Conservation (phyloP, 1,284 basidiomycete genomes). For the Trichosporon inkin region DNA sequence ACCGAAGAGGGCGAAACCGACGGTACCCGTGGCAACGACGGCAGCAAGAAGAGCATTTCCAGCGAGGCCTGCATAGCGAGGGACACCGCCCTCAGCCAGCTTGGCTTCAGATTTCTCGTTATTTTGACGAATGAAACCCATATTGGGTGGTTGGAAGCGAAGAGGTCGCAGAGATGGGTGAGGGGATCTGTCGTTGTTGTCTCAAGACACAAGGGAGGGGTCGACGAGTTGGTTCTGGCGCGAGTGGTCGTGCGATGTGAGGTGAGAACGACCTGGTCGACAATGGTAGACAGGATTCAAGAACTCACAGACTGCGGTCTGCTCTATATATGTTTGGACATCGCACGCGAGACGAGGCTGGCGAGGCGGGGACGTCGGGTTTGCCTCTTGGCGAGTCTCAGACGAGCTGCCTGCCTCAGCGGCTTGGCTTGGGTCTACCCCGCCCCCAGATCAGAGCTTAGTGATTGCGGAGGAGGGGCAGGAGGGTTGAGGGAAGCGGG, state of each 20-base stretch:
- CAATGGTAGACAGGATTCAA: background rate
- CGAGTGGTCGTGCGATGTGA: background rate
- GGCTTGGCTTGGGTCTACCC: slow-evolving; percentile 2
- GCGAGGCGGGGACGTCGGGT: background rate
- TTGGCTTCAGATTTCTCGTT: slow-evolving; percentile 10
- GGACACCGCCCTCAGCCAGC: background rate
- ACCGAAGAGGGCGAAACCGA: slow-evolving; percentile 44
- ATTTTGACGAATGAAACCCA: slow-evolving; percentile 18
- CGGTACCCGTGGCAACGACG: slow-evolving; percentile 44
- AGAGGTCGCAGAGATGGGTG: background rate
- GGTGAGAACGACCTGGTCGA: background rate
- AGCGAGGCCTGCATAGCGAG: slow-evolving; percentile 36
- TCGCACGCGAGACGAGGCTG: background rate
- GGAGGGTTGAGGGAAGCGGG: slow-evolving; percentile 4
- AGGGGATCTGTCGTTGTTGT: background rate
- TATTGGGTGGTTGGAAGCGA: background rate
- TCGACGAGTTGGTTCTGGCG: background rate
- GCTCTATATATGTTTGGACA: background rate
- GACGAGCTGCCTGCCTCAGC: background rate
- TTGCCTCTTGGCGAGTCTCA: background rate
- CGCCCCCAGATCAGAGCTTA: slow-evolving; percentile 8
- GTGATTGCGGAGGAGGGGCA: slow-evolving; percentile 7
- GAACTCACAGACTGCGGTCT: background rate
- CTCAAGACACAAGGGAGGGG: background rate
- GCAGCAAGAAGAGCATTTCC: slow-evolving; percentile 38